Evolutionary conservation across 2,329 filamentous ascomycete species (phyloP).

Genomic region (Sphaceloma murrayae): DNA sequence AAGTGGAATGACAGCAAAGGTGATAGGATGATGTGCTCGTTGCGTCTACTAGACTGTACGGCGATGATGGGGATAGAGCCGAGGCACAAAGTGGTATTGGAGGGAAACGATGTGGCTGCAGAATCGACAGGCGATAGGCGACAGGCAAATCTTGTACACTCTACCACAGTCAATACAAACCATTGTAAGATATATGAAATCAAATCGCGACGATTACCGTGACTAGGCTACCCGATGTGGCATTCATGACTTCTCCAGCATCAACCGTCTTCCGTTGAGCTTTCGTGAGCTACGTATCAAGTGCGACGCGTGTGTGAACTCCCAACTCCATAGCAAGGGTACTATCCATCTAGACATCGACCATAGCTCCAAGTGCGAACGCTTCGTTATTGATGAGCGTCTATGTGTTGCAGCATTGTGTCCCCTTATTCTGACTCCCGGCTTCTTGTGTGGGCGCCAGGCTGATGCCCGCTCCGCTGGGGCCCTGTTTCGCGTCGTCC

Average conservation of each 20-base stretch:
- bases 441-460: slow-evolving; percentile 12
- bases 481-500: slow-evolving; percentile 16
- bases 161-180: no score
- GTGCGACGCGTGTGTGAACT: slow-evolving; percentile 6
- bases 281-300: slow-evolving; percentile 7
- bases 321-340: slow-evolving; percentile 7
- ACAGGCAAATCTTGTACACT: no score
- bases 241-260: slow-evolving; percentile 9
- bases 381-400: background rate
- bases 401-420: slow-evolving; percentile 16
- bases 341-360: background rate
- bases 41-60: background rate
- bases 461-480: slow-evolving; percentile 14
- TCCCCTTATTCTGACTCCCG: slow-evolving; percentile 11
- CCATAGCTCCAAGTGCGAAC: background rate
- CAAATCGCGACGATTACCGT: slow-evolving; percentile 11
- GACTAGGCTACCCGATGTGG: no score
- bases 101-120: no score
- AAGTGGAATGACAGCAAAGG: no score
- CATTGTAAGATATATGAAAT: slow-evolving; percentile 11
- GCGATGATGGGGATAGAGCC: background rate
- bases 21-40: no score
- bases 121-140: no score
- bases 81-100: no score
- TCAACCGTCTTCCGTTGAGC: slow-evolving; percentile 1